A percentile compares a stretch with the other conserved stretches of the same genome.
phyloP scores from a whole-genome alignment of 305 asterid species.

The Fraxinus sp. region DNA sequence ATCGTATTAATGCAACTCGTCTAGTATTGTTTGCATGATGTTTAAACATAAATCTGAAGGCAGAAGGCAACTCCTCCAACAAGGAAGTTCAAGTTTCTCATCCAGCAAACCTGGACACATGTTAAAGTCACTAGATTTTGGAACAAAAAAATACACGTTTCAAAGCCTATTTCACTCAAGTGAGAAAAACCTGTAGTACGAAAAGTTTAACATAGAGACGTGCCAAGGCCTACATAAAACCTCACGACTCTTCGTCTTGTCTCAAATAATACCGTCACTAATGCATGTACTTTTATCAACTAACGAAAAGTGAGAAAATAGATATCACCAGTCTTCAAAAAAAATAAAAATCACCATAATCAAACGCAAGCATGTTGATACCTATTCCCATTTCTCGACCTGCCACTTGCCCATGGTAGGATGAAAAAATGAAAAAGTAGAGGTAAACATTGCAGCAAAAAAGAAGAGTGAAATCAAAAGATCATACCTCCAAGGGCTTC shows the following conservation, averaged over 20 bases:
- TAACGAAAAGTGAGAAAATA: not conserved
- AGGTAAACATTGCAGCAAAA: constrained; percentile 10
- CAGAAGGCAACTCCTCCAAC: not conserved
- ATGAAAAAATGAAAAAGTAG: constrained; percentile 15
- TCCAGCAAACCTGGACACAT: not conserved
- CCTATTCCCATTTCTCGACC: constrained; percentile 3
- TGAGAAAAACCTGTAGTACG: not conserved
- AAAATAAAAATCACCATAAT: not conserved
- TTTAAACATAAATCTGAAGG: not conserved
- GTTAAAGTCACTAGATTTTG: constrained; percentile 1
- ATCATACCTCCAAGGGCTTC: constrained; percentile 60
- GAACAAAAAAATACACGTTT: not conserved
- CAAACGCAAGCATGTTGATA: not conserved
- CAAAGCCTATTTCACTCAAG: not conserved
- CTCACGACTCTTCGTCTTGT: not conserved
- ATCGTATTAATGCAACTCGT: not conserved
- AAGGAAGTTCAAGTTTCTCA: not conserved
- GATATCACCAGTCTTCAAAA: not conserved
- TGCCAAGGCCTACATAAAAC: not conserved
- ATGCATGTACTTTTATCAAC: not conserved
- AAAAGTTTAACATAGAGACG: not conserved
- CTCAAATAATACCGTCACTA: not conserved
- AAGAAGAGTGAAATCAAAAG: not conserved
- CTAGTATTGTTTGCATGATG: not conserved
- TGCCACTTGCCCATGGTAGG: not conserved